phyloP scores from a whole-genome alignment of 2,329 filamentous ascomycete genomes.

The Ascochyta viciae-villosae region DNA sequence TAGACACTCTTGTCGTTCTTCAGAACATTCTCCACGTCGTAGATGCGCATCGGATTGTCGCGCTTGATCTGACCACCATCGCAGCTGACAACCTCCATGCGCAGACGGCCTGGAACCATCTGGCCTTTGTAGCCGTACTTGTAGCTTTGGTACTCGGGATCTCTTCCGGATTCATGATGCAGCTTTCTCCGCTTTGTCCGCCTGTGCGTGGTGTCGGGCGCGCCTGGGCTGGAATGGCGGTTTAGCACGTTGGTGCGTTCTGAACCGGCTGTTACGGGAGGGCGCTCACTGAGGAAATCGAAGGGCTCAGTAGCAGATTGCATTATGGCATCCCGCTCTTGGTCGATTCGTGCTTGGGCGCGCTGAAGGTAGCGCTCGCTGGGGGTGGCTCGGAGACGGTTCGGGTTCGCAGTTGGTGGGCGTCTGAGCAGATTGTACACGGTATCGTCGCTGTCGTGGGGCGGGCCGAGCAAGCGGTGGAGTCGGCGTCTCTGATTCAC shows the following conservation, averaged over 20 bases:
- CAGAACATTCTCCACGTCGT: slow-evolving; percentile 74
- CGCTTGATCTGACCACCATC: slow-evolving; percentile 77
- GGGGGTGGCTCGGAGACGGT: slow-evolving; percentile 42
- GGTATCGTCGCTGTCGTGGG: slow-evolving; percentile 28
- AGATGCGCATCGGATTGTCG: slow-evolving; percentile 58
- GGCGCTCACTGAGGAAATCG: slow-evolving; percentile 35
- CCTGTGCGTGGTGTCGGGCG: slow-evolving; percentile 26
- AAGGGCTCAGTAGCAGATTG: slow-evolving; percentile 30
- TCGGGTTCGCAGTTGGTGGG: slow-evolving; percentile 31
- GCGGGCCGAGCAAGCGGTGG: slow-evolving; percentile 30
- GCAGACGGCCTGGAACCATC: slow-evolving; percentile 79
- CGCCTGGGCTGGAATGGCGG: slow-evolving; percentile 4
- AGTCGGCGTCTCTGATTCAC: slow-evolving; percentile 25
- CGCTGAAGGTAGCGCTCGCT: slow-evolving; percentile 47
- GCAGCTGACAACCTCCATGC: slow-evolving; percentile 88
- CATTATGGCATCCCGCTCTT: slow-evolving; percentile 34
- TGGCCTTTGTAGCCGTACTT: slow-evolving; percentile 88
- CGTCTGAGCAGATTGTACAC: slow-evolving; percentile 18
- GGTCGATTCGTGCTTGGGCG: slow-evolving; percentile 39
- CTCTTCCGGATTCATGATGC: slow-evolving; percentile 40
- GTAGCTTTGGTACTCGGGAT: slow-evolving; percentile 55
- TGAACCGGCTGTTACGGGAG: not conserved
- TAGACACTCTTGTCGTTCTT: slow-evolving; percentile 85
- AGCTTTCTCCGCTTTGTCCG: slow-evolving; percentile 50
- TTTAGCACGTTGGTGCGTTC: slow-evolving; percentile 6